Evolutionary conservation across 2,329 filamentous ascomycete species (phyloP), one percentile per base, ranked within the genome.

Genomic region (Rosellinia necatrix): DNA sequence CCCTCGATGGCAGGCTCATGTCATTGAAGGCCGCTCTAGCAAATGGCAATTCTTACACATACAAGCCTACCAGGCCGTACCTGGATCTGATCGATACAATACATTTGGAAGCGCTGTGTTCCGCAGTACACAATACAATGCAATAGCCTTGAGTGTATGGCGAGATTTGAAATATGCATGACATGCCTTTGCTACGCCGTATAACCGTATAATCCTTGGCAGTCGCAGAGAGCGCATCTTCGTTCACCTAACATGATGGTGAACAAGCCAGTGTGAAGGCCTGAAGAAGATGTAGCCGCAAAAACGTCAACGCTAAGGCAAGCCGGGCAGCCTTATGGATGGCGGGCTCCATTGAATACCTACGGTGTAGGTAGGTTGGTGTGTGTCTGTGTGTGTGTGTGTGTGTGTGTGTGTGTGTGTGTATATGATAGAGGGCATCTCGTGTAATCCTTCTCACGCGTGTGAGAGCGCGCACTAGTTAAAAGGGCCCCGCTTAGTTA

Each of bases 181-280:
- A n/a, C 12, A 15, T 24, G 15, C 21, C 2, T 37, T 38, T 35
- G 21, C 24, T 42, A 27, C n/a, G 43, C 15, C 49, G 30, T 51
- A 43, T 43, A 21, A 29, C 53, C 53, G 54, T 57, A 53, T 57
- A 57, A 44, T 48, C 29, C 54, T 57, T 53, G 43, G 43, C 49
- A 29, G 10, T 2, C 7, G 10, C 35, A 7, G 15, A 27, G 9
- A 43, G 9, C 38, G 41, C 21, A 37, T 56, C 40, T 44, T 52
- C 17, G 12, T 24, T 53, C 37, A 40, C 43, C 27, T 47, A 37
- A 13, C 4, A 8, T n/a, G n/a, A 10, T 22, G 13, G 17, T 35
- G 9, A 48, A 22, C 3, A 21, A 15, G 43, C 15, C 7, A 15
- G 17, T 29, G 2, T 32, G 7, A 44, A 37, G 17, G 29, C 15